Evolutionary conservation across 495 filamentous ascomycete genomes (phyloP).

Genomic region (Ramalina intermedia): DNA sequence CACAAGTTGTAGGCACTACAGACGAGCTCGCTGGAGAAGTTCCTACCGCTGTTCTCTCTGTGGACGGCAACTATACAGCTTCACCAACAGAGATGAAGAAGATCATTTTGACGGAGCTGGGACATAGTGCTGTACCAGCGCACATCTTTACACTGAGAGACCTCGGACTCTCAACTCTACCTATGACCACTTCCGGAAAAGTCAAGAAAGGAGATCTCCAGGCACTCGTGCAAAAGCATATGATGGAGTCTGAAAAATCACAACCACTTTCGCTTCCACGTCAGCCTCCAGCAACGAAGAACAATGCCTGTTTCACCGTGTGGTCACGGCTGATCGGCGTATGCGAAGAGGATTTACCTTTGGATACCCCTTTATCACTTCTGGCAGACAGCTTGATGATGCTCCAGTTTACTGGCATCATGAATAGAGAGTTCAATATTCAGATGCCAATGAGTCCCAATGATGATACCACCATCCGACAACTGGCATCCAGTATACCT

Average conservation of each 20-base stretch:
- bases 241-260: background rate
- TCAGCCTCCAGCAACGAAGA: background rate
- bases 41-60: slow-evolving; percentile 23
- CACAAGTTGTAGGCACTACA: slow-evolving; percentile 23
- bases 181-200: slow-evolving; percentile 27
- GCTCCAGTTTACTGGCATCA: background rate
- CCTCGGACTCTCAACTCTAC: slow-evolving; percentile 21
- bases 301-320: background rate
- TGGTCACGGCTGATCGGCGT: background rate
- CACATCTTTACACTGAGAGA: slow-evolving; percentile 20
- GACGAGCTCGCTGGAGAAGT: slow-evolving; percentile 28
- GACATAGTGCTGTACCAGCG: slow-evolving; percentile 21
- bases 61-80: background rate
- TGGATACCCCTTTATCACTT: background rate
- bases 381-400: slow-evolving; percentile 3
- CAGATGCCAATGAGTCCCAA: background rate
- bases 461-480: background rate
- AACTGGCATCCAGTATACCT: background rate
- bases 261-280: background rate
- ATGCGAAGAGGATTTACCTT: background rate
- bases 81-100: slow-evolving; percentile 13
- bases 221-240: background rate
- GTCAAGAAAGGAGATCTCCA: slow-evolving; percentile 21
- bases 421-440: background rate
- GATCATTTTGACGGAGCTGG: slow-evolving; percentile 18